A percentile compares a stretch with the other conserved stretches of the same genome.
phyloP scores from a whole-genome alignment of 441 rosid genomes.

The Populus hybrid region DNA sequence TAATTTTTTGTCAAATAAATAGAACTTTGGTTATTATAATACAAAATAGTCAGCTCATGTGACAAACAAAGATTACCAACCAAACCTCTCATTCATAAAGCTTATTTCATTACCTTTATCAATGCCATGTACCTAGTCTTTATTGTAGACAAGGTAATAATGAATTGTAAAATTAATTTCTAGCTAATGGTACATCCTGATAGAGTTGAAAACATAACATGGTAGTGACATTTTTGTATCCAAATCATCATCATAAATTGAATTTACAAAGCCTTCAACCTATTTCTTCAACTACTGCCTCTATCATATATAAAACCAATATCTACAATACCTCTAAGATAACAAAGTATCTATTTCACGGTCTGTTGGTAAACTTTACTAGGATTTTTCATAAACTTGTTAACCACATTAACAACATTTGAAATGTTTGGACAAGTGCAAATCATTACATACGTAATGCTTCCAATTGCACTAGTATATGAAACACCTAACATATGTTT shows the following conservation, averaged over 20 bases:
- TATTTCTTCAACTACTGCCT: no score
- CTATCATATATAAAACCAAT: background rate
- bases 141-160: no score
- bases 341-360: background rate
- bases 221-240: background rate
- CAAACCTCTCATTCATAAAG: no score
- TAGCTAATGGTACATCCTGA: background rate
- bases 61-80: background rate
- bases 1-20: background rate
- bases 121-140: no score
- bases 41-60: background rate
- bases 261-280: background rate
- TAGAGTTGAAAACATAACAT: background rate
- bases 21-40: background rate
- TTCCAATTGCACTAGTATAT: background rate
- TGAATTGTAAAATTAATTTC: background rate
- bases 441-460: no score
- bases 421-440: no score
- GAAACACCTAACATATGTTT: background rate
- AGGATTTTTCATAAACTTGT: no score
- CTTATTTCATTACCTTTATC: no score
- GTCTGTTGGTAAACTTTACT: no score
- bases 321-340: background rate
- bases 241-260: background rate
- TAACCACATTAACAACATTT: no score